Conservation (phyloP, 2,329 filamentous ascomycete genomes). For the Alternaria arbusti region DNA sequence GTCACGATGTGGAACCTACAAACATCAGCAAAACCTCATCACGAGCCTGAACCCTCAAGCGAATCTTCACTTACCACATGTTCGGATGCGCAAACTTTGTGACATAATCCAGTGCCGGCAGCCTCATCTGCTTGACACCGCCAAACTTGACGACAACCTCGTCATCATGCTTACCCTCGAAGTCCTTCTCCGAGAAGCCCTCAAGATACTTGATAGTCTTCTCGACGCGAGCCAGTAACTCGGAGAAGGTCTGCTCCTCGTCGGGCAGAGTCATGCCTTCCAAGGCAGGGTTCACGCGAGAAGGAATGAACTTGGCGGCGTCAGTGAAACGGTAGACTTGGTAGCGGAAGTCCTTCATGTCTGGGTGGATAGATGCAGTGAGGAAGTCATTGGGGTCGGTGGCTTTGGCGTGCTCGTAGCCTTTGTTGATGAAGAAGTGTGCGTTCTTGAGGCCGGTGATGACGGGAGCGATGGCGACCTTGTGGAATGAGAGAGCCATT, state of each 20-base stretch:
- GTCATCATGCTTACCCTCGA: conserved; percentile 53
- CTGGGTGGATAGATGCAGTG: conserved; percentile 52
- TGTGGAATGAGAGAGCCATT: conserved; percentile 39
- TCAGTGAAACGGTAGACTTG: conserved; percentile 57
- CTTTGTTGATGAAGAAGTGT: conserved; percentile 53
- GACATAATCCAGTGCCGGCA: conserved; percentile 57
- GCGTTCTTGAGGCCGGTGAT: conserved; percentile 54
- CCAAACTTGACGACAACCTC: conserved; percentile 48
- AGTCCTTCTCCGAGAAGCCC: conserved; percentile 48
- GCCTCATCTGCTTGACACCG: conserved; percentile 43
- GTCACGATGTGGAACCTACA: conserved; percentile 66
- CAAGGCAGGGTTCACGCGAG: conserved; percentile 47
- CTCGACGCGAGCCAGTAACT: conserved; percentile 57
- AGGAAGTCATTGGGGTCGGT: conserved; percentile 48
- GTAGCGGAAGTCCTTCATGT: conserved; percentile 59
- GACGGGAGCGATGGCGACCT: conserved; percentile 51
- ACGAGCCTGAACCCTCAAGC: neutral
- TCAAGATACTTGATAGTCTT: conserved; percentile 57
- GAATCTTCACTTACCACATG: conserved; percentile 51
- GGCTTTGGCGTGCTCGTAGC: conserved; percentile 48
- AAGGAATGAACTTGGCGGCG: conserved; percentile 50
- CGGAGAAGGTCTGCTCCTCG: conserved; percentile 57
- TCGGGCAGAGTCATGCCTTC: conserved; percentile 47
- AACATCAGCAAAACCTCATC: neutral
- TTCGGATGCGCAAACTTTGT: conserved; percentile 62